Conservation (phyloP, 805 yeast species). For the Candida silvicultrix region DNA sequence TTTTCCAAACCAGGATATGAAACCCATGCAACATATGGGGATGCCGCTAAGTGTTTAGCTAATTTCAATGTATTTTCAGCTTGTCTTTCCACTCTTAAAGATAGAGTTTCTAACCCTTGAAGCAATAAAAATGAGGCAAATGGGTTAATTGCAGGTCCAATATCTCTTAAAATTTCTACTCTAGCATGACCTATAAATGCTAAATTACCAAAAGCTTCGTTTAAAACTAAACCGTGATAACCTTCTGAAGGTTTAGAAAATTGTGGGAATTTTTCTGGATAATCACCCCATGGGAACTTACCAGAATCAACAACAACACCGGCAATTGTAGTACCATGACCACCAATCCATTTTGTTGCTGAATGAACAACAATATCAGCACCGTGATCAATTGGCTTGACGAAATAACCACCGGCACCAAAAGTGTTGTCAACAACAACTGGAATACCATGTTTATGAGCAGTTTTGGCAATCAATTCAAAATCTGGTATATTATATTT, state of each 20-base stretch:
- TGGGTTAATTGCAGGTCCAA: conserved; percentile 87
- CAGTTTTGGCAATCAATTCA: conserved; percentile 63
- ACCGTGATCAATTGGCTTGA: conserved; percentile 81
- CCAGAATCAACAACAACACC: conserved; percentile 91
- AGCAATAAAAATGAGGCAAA: conserved; percentile 79
- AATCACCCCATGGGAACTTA: conserved; percentile 83
- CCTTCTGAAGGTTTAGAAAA: conserved; percentile 88
- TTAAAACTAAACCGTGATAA: conserved; percentile 81
- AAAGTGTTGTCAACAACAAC: conserved; percentile 94
- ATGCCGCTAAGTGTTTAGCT: conserved; percentile 68
- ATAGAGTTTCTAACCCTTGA: conserved; percentile 92
- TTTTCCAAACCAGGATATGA: conserved; percentile 86
- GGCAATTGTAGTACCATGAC: conserved; percentile 92
- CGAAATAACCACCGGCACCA: conserved; percentile 91
- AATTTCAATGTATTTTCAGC: conserved; percentile 73
- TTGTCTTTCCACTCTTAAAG: conserved; percentile 92
- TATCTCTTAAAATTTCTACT: conserved; percentile 82
- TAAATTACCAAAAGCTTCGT: conserved; percentile 72
- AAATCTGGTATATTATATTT: conserved; percentile 90
- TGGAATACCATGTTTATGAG: conserved; percentile 84
- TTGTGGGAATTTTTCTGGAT: conserved; percentile 87
- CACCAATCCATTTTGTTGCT: conserved; percentile 97
- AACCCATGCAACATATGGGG: conserved; percentile 80
- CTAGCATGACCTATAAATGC: conserved; percentile 80
- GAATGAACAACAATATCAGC: conserved; percentile 92